phyloP scores from a whole-genome alignment of 371 early-diverging fungal species.

The Mortierella sp. region DNA sequence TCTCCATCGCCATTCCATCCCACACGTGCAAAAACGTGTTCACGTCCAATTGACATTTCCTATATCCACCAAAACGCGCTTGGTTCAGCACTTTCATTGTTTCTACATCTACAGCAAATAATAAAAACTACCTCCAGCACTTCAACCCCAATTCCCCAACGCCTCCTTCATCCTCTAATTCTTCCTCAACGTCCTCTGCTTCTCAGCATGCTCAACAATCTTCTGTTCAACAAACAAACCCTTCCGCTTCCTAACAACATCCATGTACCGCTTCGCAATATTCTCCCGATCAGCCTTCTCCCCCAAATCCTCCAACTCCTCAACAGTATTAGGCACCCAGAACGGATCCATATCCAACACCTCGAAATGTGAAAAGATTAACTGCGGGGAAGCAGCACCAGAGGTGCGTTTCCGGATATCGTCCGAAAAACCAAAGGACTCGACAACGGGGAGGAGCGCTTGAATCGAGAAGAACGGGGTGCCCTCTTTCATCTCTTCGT shows the following conservation, averaged over 20 bases:
- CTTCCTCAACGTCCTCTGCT: slow-evolving; percentile 90
- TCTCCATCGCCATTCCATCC: too few relatives aligned
- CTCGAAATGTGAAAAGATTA: slow-evolving; percentile 90
- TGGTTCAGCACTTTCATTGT: too few relatives aligned
- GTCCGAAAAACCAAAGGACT: slow-evolving; percentile 99
- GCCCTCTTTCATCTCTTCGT: slow-evolving; percentile 96
- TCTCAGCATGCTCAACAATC: slow-evolving; percentile 93
- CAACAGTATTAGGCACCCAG: slow-evolving; percentile 98
- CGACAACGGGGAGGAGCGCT: slow-evolving; percentile 95
- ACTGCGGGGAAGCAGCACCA: slow-evolving; percentile 95
- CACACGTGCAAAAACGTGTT: too few relatives aligned
- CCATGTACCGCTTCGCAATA: slow-evolving; percentile 96
- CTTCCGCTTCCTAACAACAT: slow-evolving; percentile 94
- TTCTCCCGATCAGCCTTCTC: slow-evolving; percentile 97
- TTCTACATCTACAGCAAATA: too few relatives aligned
- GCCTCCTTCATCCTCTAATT: slow-evolving; percentile 14
- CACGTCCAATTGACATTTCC: too few relatives aligned
- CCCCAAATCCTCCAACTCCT: slow-evolving; percentile 97
- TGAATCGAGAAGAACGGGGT: slow-evolving; percentile 95
- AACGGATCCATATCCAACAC: slow-evolving; percentile 95
- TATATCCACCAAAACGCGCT: too few relatives aligned
- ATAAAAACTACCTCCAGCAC: too few relatives aligned
- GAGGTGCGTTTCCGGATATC: slow-evolving; percentile 95
- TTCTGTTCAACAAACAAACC: slow-evolving; percentile 93
- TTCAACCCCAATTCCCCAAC: too few relatives aligned